Evolutionary conservation across 495 filamentous ascomycete genomes (phyloP), one percentile per base, ranked within the genome.

Genomic region (Barbatosphaeria neglecta): DNA sequence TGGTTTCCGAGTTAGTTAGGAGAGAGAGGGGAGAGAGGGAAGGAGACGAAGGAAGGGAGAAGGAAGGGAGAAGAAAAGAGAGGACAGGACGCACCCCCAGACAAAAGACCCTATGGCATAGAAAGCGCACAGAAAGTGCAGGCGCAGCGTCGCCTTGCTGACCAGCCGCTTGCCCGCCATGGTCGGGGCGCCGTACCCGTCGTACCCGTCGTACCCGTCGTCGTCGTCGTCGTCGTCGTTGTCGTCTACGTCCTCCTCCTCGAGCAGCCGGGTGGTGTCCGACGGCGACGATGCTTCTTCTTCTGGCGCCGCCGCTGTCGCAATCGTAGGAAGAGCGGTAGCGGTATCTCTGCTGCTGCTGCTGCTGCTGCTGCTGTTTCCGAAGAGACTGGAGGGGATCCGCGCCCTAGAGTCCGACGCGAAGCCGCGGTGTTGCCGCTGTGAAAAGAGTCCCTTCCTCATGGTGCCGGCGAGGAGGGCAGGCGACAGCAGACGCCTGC

Each of bases 51-150:
- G 16, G 18, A 24, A 31, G 22, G 19, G 40, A 22, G 7, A 23
- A 46, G 22, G 6, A 9, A 17, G 3, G 7, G 42, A 16, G 47
- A 22, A 35, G 16, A 1, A 22, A 4, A 44, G 28, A 2, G 37
- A 22, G 16, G 27, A 39, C 37, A 9, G 43, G n/a, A 60, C 67
- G 51, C 51, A 77, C 73, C 76, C 76, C 76, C 76, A 80, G n/a
- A 72, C 65, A 25, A 76, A 76, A 1, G 74, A 75, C 3, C 71
- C 76, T n/a, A 80, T 51, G 0, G 68, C 74, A 45, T 77, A 75
- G 46, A 77, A 73, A 2, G 69, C 50, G 50, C 74, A 75, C 42
- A 77, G 55, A 4, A 50, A 49, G 44, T 73, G 59, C 43, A 77
- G 65, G 33, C 73, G 65, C 43, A 63, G 46, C 17, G 64, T 57